Evolutionary conservation across 2,329 filamentous ascomycete species (phyloP).

Genomic region (Neonectria magnoliae): DNA sequence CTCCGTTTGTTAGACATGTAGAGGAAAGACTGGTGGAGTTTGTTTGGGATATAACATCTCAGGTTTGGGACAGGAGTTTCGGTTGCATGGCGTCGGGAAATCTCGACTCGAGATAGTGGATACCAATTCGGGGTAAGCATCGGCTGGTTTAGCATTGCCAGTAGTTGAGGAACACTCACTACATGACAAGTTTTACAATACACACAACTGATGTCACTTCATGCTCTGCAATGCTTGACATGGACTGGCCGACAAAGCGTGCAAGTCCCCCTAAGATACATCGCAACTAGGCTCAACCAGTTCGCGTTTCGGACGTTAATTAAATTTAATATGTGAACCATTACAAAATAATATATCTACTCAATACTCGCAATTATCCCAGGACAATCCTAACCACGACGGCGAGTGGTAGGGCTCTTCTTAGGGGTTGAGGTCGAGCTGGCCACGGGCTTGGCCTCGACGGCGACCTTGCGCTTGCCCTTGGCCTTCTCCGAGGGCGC

Average conservation of each 20-base stretch:
- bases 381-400: constrained; percentile 50
- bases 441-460: constrained; percentile 44
- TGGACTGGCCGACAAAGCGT: not conserved
- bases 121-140: constrained; percentile 24
- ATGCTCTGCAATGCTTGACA: too few relatives aligned
- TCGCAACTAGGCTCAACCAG: not conserved
- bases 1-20: constrained; percentile 34
- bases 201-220: not conserved
- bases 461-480: constrained; percentile 53
- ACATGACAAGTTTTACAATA: not conserved
- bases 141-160: not conserved
- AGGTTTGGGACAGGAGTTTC: constrained; percentile 21
- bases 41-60: not conserved
- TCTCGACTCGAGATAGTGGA: constrained; percentile 13
- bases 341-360: constrained; percentile 30
- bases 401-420: constrained; percentile 56
- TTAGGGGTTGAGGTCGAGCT: constrained; percentile 46
- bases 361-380: constrained; percentile 24
- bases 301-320: constrained; percentile 4
- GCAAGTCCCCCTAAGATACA: not conserved
- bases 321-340: constrained; percentile 17
- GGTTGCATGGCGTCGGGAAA: constrained; percentile 8
- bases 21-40: not conserved
- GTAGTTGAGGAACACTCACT: not conserved
- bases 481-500: constrained; percentile 60